Evolutionary conservation across 2,329 filamentous ascomycete species (phyloP).

Genomic region (Trichoderma sp.): DNA sequence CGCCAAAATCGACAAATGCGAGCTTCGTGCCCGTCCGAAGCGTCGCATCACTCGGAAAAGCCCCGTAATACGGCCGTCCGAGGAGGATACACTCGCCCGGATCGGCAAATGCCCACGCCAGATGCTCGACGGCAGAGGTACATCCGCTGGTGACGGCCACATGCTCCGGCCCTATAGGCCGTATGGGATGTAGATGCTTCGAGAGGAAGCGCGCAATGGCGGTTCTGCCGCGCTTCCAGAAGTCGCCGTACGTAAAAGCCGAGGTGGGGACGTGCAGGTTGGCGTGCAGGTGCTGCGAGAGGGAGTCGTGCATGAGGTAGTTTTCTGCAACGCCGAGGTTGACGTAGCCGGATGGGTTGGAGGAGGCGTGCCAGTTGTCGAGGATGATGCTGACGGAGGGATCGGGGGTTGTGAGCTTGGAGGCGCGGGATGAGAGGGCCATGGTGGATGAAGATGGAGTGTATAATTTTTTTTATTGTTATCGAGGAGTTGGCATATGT

Average conservation of each 20-base stretch:
- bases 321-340: conserved; percentile 57
- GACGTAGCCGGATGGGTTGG: conserved; percentile 49
- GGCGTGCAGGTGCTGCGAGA: conserved; percentile 45
- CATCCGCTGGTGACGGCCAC: conserved; percentile 45
- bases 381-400: conserved; percentile 37
- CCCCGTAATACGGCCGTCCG: conserved; percentile 50
- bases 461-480: neutral
- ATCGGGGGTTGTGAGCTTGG: conserved; percentile 33
- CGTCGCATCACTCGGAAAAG: conserved; percentile 49
- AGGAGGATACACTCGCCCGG: conserved; percentile 45
- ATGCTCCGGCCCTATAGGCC: conserved; percentile 37
- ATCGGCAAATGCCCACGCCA: conserved; percentile 44
- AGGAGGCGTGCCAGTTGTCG: conserved; percentile 45
- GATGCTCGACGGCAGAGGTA: conserved; percentile 45
- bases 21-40: conserved; percentile 46
- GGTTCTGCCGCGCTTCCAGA: conserved; percentile 38
- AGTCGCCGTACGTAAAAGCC: conserved; percentile 47
- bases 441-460: neutral
- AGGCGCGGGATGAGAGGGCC: conserved; percentile 35
- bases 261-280: conserved; percentile 38
- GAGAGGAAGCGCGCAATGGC: conserved; percentile 42
- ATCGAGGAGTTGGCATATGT: too few relatives aligned
- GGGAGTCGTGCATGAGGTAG: conserved; percentile 50
- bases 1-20: conserved; percentile 47
- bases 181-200: conserved; percentile 35